Base-by-base conservation (phyloP, 495 filamentous ascomycete species). In the Neurospora terricola region DNA sequence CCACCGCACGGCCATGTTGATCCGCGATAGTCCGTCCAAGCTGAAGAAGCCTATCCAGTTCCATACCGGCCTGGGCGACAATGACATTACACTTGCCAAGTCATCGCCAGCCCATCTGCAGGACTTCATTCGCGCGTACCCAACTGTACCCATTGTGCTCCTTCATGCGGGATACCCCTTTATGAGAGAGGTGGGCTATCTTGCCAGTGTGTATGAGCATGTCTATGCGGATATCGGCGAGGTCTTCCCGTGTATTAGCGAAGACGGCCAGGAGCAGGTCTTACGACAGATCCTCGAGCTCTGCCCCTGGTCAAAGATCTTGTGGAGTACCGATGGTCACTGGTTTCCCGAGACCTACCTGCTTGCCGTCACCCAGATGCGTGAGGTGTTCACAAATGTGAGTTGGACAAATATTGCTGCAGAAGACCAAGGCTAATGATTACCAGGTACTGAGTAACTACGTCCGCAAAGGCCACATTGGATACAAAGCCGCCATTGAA, bases 291-390 rank as follows among this genome's bases (percentile, higher is more conserved):
- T 91, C 43, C 81, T 97, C 12, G 94, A 97, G 78, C 79, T 96
- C 0, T 90, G 90, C 45, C 94, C 94, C 0, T 88, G 86, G 36
- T 89, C 87, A 73, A 96, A 96, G 80, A 81, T 97, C 4, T 77
- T 95, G 2, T 97, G 93, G 90, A 94, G 92, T 73, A 94, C 91
- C 0, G 93, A 96, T 80, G 94, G 92, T 0, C 91, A 94, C 77
- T 92, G 87, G 78, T 93, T 93, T 74, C 92, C 94, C 0, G 94
- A 97, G 80, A 93, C 91, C 2, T 97, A 90, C 78, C 88, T 92
- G 78, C 83, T 96, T 42, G 92, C 93, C 18, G 90, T 91, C 71
- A 85, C 85, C 71, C 94, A 97, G 80, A 90, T 94, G 74, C 88
- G 94, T 30, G 90, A 93, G 72, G 91, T 87, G 10, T 82, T 96